Evolutionary conservation across 805 yeast genomes (phyloP), one percentile per base, ranked within the genome.

Genomic region (Pichia thaimueangensis): DNA sequence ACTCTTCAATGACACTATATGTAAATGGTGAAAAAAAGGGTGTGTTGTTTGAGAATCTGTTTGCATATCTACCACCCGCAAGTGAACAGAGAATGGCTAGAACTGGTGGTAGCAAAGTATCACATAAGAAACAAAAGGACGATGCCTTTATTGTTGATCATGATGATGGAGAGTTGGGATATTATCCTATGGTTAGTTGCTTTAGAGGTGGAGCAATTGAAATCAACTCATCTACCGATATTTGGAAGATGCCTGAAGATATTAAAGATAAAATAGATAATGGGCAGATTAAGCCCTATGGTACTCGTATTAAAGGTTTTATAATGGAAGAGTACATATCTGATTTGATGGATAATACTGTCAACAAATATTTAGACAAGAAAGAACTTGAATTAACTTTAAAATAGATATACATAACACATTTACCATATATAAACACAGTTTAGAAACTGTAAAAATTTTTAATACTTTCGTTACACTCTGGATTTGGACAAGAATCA

Each of bases 161-260:
- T 12, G 94, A 93, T 58, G 96, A 93, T 57, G 95, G 95, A 0
- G 67, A 77, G 33, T 63, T 87, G 42, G 98, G 97, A 0, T 93
- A 93, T 58, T 93, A 80, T 62, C 97, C 98, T 1, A 86, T 88
- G 67, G 70, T 86, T 27, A 84, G 95, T 42, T 84, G 83, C 21
- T 93, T 77, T 57, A 78, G 77, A 50, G 82, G 82, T 3, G 97
- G 97, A 0, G 65, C 73, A 9, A 95, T 86, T 5, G 67, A 74
- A 45, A 59, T 91, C 43, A 79, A 84, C 48, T 70, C 86, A 3
- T 84, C 88, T 0, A 82, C 86, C 0, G 68, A 78, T 11, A 73
- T 88, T 51, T 67, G 69, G 47, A 68, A 53, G 40, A 61, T 64
- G 12, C 75, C 81, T 1, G 56, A 53, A 0, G 66, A 62, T 12